Evolutionary conservation across 225 moss, liverwort and hornwort genomes (phyloP).

Genomic region (Pseudisothecium myosuroides): DNA sequence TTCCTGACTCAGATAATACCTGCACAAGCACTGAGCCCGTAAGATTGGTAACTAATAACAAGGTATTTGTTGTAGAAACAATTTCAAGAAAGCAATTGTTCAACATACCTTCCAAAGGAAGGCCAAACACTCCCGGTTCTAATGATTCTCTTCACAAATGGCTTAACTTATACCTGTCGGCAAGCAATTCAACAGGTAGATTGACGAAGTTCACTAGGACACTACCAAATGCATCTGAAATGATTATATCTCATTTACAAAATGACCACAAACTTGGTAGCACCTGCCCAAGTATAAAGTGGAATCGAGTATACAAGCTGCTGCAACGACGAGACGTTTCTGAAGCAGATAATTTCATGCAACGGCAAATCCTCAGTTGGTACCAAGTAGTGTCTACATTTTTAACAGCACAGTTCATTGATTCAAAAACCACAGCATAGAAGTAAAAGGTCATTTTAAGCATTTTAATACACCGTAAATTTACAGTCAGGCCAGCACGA

Average conservation of each 20-base stretch:
- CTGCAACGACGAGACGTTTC: not conserved
- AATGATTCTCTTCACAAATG: not conserved
- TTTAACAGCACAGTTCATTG: not conserved
- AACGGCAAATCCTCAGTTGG: not conserved
- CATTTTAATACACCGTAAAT: not conserved
- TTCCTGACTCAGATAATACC: slow-evolving; percentile 56
- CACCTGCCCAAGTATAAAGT: not conserved
- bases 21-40: not conserved
- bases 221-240: not conserved
- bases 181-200: not conserved
- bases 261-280: not conserved
- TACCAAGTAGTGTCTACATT: not conserved
- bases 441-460: not conserved
- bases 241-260: not conserved
- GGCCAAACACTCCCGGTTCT: not conserved
- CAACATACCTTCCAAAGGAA: not conserved
- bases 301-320: not conserved
- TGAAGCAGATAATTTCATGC: not conserved
- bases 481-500: not conserved
- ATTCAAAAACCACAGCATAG: not conserved
- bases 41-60: not conserved
- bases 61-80: not conserved
- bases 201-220: not conserved
- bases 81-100: not conserved
- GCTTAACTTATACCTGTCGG: not conserved